Percentiles rank a stretch among this genome's conserved stretches.
Evolutionary conservation across 129 eudicot genomes (phyloP).

Genomic region (Artemisia tridentata): DNA sequence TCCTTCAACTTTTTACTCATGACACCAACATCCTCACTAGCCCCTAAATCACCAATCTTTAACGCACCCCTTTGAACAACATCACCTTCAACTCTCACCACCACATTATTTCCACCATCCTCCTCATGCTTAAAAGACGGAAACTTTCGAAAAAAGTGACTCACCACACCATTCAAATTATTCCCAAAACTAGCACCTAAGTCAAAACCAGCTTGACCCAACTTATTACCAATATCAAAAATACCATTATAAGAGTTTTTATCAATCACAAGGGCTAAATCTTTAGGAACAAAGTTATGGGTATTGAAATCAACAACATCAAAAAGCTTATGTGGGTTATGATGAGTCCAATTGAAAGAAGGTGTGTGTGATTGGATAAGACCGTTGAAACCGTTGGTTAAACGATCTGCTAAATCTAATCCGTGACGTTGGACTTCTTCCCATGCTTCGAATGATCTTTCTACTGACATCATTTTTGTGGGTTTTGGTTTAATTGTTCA

Average conservation of each 20-base stretch:
- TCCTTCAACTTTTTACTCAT: slow-evolving; percentile 58
- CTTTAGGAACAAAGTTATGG: slow-evolving; percentile 45
- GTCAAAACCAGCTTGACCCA: slow-evolving; percentile 91
- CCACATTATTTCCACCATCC: slow-evolving; percentile 12
- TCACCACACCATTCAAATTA: slow-evolving; percentile 65
- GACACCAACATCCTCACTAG: slow-evolving; percentile 68
- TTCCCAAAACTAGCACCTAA: slow-evolving; percentile 88
- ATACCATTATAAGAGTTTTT: slow-evolving; percentile 36
- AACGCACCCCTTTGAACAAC: slow-evolving; percentile 17
- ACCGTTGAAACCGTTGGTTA: slow-evolving; percentile 76
- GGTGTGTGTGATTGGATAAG: slow-evolving; percentile 87
- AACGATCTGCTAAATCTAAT: slow-evolving; percentile 77
- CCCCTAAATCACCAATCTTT: slow-evolving; percentile 34
- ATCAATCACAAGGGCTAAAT: slow-evolving; percentile 50
- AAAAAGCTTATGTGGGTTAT: slow-evolving; percentile 57
- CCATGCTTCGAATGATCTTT: slow-evolving; percentile 94
- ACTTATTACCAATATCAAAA: slow-evolving; percentile 68
- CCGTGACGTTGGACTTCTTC: slow-evolving; percentile 98
- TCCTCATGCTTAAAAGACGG: slow-evolving; percentile 58
- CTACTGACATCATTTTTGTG: slow-evolving; percentile 51
- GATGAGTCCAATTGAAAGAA: slow-evolving; percentile 64
- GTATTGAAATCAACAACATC: slow-evolving; percentile 74
- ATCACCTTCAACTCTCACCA: slow-evolving; percentile 26
- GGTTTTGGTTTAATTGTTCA: not conserved
- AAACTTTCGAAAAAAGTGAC: slow-evolving; percentile 59